phyloP scores from a whole-genome alignment of 805 yeast genomes.

The Nakazawaea ernobii region DNA sequence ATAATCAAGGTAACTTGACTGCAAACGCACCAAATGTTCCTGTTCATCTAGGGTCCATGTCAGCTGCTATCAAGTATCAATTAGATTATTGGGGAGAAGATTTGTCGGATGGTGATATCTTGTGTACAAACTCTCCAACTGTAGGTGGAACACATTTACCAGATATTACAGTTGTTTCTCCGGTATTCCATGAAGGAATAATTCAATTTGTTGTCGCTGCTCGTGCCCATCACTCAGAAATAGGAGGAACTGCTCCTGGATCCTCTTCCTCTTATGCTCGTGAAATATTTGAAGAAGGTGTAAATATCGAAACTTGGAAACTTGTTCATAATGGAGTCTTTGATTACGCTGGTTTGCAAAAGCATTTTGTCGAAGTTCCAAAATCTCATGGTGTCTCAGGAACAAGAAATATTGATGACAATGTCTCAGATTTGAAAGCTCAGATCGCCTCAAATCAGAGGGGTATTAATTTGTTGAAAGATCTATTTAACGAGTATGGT shows the following conservation, averaged over 20 bases:
- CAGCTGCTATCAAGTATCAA: constrained; percentile 21
- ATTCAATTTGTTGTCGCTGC: constrained; percentile 39
- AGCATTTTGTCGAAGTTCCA: constrained; percentile 36
- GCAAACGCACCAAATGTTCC: constrained; percentile 29
- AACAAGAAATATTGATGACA: constrained; percentile 42
- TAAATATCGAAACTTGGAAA: constrained; percentile 34
- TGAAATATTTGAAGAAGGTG: constrained; percentile 37
- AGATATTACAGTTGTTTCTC: constrained; percentile 39
- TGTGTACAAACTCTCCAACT: constrained; percentile 21
- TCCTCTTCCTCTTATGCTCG: constrained; percentile 41
- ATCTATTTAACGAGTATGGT: constrained; percentile 38
- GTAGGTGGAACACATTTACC: constrained; percentile 26
- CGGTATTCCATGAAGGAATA: constrained; percentile 28
- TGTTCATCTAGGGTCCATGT: constrained; percentile 25
- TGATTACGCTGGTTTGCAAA: constrained; percentile 34
- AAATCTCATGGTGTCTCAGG: constrained; percentile 44
- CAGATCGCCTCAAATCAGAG: constrained; percentile 49
- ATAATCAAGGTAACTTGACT: constrained; percentile 21
- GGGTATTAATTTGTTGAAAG: constrained; percentile 39
- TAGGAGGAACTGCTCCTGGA: constrained; percentile 39
- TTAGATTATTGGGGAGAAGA: constrained; percentile 19
- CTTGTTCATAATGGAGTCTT: constrained; percentile 31
- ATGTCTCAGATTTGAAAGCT: constrained; percentile 42
- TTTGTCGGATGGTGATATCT: constrained; percentile 21
- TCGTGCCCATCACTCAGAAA: constrained; percentile 42